Conservation (phyloP, 768 basidiomycete genomes). For the Fomitopsis pulvina region DNA sequence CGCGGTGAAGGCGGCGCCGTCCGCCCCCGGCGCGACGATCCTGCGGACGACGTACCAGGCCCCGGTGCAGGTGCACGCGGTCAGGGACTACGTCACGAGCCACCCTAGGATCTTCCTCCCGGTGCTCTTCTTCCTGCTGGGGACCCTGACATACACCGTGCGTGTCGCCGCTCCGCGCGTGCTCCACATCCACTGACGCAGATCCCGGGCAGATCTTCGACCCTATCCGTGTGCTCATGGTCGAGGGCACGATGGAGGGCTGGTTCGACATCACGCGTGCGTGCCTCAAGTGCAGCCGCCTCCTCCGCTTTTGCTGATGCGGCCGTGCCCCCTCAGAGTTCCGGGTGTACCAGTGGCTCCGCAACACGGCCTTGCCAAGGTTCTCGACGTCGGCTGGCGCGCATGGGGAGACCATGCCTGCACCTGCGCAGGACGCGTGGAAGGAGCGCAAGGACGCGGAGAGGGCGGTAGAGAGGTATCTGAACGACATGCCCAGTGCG, state of each 20-base stretch:
- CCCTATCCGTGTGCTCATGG: conserved; percentile 78
- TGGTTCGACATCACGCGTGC: conserved; percentile 78
- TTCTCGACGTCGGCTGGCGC: conserved; percentile 25
- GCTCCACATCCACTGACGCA: background rate
- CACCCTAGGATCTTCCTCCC: conserved; percentile 86
- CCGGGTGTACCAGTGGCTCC: conserved; percentile 71
- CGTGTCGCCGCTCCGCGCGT: conserved; percentile 16
- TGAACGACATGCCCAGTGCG: conserved; percentile 72
- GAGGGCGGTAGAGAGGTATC: conserved; percentile 56
- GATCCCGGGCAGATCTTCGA: conserved; percentile 85
- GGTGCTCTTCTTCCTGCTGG: conserved; percentile 79
- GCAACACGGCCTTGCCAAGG: conserved; percentile 51
- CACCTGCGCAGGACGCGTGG: conserved; percentile 51
- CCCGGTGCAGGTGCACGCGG: conserved; percentile 56
- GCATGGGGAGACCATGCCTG: conserved; percentile 10
- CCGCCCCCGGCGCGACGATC: conserved; percentile 25
- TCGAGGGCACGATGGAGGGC: conserved; percentile 74
- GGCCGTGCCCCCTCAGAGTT: conserved; percentile 42
- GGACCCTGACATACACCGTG: conserved; percentile 84
- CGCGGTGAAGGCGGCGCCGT: conserved; percentile 23
- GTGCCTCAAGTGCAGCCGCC: conserved; percentile 8
- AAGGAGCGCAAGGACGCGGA: conserved; percentile 80
- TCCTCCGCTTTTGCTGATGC: background rate
- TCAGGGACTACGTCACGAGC: conserved; percentile 75
- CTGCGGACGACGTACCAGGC: conserved; percentile 54